Percentiles rank a stretch among this genome's conserved stretches.
These are phyloP conservation scores for Boletus reticulatus DNA, from an alignment of 768 basidiomycete species.

Conservation along the genomic window DNA sequence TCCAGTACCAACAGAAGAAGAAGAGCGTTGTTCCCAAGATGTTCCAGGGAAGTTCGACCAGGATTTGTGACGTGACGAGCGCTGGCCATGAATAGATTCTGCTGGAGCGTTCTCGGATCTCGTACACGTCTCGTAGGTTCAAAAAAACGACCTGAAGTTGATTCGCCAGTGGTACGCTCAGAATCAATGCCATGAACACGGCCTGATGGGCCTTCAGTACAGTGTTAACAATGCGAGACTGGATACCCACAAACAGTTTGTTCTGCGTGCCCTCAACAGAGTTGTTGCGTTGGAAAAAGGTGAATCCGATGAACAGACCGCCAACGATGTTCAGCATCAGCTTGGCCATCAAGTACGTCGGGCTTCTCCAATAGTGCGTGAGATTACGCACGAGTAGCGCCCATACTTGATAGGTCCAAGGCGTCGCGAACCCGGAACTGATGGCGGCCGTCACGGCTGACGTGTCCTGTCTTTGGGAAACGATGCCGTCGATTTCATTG, in stretches of 20 bases:
- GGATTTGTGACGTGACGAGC: conserved; percentile 50
- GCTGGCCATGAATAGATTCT: conserved; percentile 67
- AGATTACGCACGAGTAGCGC: conserved; percentile 45
- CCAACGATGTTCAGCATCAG: conserved; percentile 50
- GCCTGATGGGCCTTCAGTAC: conserved; percentile 31
- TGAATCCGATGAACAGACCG: conserved; percentile 59
- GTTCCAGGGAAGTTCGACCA: conserved; percentile 63
- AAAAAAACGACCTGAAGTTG: conserved; percentile 66
- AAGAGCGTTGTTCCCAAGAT: conserved; percentile 54
- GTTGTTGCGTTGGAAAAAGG: conserved; percentile 56
- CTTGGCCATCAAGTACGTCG: conserved; percentile 61
- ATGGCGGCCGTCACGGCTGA: conserved; percentile 37
- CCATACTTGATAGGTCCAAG: conserved; percentile 49
- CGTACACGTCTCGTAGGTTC: conserved; percentile 56
- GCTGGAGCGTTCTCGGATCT: conserved; percentile 63
- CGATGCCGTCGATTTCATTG: conserved; percentile 45
- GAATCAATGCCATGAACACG: conserved; percentile 55
- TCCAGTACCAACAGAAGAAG: conserved; percentile 72
- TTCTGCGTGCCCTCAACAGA: conserved; percentile 60
- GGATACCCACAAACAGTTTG: conserved; percentile 55
- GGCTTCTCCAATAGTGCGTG: conserved; percentile 51
- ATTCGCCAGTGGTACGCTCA: conserved; percentile 52
- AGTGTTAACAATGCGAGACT: not conserved
- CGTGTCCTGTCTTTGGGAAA: conserved; percentile 44
- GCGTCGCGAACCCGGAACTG: conserved; percentile 48